Evolutionary conservation across 2,329 filamentous ascomycete genomes (phyloP), one percentile per base, ranked within the genome.

Genomic region (Lasiodiplodia gonubiensis): DNA sequence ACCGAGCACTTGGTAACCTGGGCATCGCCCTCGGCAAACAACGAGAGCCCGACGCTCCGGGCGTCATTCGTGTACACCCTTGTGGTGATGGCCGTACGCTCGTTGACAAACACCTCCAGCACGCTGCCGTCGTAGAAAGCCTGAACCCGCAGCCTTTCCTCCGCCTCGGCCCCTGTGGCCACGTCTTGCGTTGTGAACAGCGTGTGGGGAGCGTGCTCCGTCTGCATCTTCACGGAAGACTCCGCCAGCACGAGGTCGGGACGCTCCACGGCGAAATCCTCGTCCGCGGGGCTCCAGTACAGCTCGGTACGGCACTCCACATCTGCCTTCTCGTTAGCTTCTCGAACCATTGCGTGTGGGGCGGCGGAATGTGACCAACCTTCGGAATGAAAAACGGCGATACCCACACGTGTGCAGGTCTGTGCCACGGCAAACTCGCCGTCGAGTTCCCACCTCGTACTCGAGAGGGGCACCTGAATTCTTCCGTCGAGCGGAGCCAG

Each of bases 221-320:
- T 33, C 60, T 64, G 60, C 21, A 46, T 81, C 37, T 80, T 76
- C 18, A 83, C 76, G 12, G 76, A 74, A 0, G 69, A 30, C 25
- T 80, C 72, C 7, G 59, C 68, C 11, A 55, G 48, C 21, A 68
- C 77, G 1, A 80, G 81, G 0, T 72, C 67, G 11, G 77, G 75
- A 39, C 80, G 74, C 57, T 82, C 75, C 30, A 85, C 77, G 1
- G 71, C 74, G 33, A 85, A 78, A 11, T 74, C 79, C 67, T 85
- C 83, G 3, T 69, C 73, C 4, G 61, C 27, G 4, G 79, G 76
- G 2, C 74, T 70, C 73, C 83, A 84, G 54, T 71, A 76, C 7
- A 85, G 74, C 2, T 71, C 76, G 3, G 82, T 84, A n/a, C 70
- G 69, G 16, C 73, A 68, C 49, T 71, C 68, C 6, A 69, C 30